Conservation (phyloP, 257 asterid species). For the Voacanga thouarsii region DNA sequence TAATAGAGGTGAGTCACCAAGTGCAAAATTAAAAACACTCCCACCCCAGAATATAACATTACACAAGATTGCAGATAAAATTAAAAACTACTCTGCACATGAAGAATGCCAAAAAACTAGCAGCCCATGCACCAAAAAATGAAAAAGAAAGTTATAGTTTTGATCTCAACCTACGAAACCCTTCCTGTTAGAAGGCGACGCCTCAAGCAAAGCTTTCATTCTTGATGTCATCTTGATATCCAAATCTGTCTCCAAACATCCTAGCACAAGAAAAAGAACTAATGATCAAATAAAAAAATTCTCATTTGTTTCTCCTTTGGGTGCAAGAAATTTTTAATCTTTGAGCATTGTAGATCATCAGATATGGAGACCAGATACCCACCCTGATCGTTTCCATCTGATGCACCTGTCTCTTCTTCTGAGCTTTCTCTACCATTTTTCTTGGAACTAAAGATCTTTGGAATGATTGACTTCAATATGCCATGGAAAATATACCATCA, state of each 20-base stretch:
- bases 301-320: background rate
- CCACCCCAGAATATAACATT: background rate
- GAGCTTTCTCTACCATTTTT: constrained; percentile 43
- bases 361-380: background rate
- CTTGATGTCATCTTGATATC: constrained; percentile 40
- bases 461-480: constrained; percentile 38
- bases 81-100: constrained; percentile 25
- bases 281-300: background rate
- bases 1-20: constrained; percentile 19
- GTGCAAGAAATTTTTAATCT: background rate
- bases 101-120: constrained; percentile 19
- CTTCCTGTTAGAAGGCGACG: constrained; percentile 32
- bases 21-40: constrained; percentile 3
- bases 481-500: background rate
- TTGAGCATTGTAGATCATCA: background rate
- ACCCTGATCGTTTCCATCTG: constrained; percentile 48
- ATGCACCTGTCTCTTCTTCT: constrained; percentile 48
- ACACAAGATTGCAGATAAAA: background rate
- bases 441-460: constrained; percentile 62
- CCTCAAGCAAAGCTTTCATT: constrained; percentile 38
- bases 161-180: constrained; percentile 37
- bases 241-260: constrained; percentile 37
- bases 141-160: background rate
- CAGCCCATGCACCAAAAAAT: constrained; percentile 2
- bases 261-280: background rate